phyloP scores from a whole-genome alignment of 2,329 filamentous ascomycete species.

The Colletotrichum sp. region DNA sequence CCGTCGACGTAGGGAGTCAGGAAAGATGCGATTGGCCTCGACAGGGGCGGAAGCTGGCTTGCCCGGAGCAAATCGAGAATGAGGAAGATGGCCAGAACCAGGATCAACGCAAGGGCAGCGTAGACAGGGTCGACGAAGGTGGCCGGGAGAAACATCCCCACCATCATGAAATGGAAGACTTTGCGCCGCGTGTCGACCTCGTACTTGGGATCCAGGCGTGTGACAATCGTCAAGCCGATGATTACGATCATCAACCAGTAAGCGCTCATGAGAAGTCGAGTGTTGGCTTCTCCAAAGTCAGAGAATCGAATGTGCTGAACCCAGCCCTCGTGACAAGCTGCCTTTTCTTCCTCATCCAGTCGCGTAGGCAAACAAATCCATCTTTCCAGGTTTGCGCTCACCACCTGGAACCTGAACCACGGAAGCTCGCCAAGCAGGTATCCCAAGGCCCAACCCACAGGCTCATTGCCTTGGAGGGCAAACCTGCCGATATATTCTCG shows the following conservation, averaged over 20 bases:
- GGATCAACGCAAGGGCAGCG: conserved; percentile 76
- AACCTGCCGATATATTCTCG: conserved; percentile 69
- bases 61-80: conserved; percentile 89
- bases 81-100: conserved; percentile 84
- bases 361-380: conserved; percentile 77
- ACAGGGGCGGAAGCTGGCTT: conserved; percentile 88
- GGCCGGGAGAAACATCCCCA: conserved; percentile 89
- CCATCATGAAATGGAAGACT: conserved; percentile 98
- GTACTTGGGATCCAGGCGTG: conserved; percentile 75
- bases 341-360: conserved; percentile 28
- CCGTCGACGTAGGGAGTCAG: conserved; percentile 94
- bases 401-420: conserved; percentile 73
- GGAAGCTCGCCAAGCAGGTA: conserved; percentile 85
- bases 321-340: conserved; percentile 59
- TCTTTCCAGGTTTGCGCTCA: conserved; percentile 69
- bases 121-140: conserved; percentile 88
- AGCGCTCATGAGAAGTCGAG: conserved; percentile 74
- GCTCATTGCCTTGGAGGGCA: conserved; percentile 76
- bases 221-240: conserved; percentile 75
- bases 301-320: conserved; percentile 68
- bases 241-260: conserved; percentile 78
- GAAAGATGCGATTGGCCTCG: conserved; percentile 83
- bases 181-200: conserved; percentile 97
- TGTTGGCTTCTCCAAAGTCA: conserved; percentile 77
- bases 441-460: conserved; percentile 89